A percentile compares a stretch with the other conserved stretches of the same genome.
These are phyloP conservation scores for Orychophragmus violaceus DNA, from an alignment of 345 rosid species.

Conservation along the genomic window DNA sequence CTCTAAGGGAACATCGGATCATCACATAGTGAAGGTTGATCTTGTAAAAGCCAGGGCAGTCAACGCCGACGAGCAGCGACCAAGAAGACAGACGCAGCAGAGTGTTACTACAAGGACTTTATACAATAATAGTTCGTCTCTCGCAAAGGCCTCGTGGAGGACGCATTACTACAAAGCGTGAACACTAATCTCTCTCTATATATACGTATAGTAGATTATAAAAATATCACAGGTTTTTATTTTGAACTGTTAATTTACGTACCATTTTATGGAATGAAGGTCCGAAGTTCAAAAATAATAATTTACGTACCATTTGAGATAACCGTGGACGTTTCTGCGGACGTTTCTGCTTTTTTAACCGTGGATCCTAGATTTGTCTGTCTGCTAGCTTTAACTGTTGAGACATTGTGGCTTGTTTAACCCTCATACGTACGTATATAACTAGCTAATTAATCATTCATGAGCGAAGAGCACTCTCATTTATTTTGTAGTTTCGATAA, in stretches of 20 bases:
- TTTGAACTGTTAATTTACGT: constrained; percentile 3
- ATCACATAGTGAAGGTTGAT: constrained; percentile 91
- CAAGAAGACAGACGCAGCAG: constrained; percentile 33
- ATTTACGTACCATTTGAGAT: constrained; percentile 9
- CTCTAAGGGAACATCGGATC: constrained; percentile 95
- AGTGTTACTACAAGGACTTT: constrained; percentile 40
- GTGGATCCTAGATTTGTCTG: not conserved
- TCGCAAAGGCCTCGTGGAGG: constrained; percentile 59
- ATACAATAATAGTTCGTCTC: constrained; percentile 31
- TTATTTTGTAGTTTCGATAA: not conserved
- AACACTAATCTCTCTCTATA: not conserved
- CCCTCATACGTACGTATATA: not conserved
- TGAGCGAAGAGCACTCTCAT: not conserved
- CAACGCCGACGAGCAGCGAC: constrained; percentile 23
- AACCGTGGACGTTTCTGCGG: not conserved
- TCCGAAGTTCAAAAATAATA: no score
- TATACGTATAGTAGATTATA: not conserved
- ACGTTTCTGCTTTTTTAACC: not conserved
- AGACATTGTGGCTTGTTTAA: not conserved
- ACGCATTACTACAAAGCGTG: constrained; percentile 28
- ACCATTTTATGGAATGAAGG: no score
- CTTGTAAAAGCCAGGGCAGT: constrained; percentile 37
- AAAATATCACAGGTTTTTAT: not conserved
- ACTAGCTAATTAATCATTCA: not conserved
- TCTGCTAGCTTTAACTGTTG: not conserved